A percentile compares a stretch with the other conserved stretches of the same genome.
Conservation (phyloP, 2,329 filamentous ascomycete species). For the Pestalotiopsis sp. region DNA sequence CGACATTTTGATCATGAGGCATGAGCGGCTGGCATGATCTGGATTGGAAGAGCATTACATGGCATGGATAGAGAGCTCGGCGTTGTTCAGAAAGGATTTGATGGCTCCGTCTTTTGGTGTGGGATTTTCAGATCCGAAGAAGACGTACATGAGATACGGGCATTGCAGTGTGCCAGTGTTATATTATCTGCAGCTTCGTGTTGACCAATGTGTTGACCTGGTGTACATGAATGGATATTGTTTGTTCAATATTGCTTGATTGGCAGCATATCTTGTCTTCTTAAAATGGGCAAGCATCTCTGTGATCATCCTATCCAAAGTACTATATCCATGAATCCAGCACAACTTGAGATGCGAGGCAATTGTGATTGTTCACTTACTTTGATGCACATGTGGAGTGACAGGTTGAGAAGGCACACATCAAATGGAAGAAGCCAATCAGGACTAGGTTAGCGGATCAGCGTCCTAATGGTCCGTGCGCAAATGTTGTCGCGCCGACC, state of each 20-base stretch:
- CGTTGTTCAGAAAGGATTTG: neutral
- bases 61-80: slow-evolving; percentile 1
- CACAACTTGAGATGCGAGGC: too few species aligned
- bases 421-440: neutral
- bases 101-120: neutral
- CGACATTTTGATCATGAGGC: neutral
- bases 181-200: neutral
- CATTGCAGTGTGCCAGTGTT: neutral
- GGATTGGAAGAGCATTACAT: neutral
- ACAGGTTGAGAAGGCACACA: neutral
- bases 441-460: neutral
- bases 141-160: neutral
- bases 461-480: neutral
- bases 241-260: too few species aligned
- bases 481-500: slow-evolving; percentile 5
- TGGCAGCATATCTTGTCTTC: too few species aligned
- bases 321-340: too few species aligned
- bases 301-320: too few species aligned
- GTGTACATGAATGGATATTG: too few species aligned
- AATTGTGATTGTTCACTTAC: too few species aligned
- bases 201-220: too few species aligned
- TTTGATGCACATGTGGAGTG: too few species aligned
- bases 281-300: too few species aligned
- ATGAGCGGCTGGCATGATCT: neutral
- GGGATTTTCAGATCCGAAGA: neutral